A percentile compares a stretch with the other conserved stretches of the same genome.
Conservation (phyloP, 169 alveolate genomes). For the Perkinsus marinus region DNA sequence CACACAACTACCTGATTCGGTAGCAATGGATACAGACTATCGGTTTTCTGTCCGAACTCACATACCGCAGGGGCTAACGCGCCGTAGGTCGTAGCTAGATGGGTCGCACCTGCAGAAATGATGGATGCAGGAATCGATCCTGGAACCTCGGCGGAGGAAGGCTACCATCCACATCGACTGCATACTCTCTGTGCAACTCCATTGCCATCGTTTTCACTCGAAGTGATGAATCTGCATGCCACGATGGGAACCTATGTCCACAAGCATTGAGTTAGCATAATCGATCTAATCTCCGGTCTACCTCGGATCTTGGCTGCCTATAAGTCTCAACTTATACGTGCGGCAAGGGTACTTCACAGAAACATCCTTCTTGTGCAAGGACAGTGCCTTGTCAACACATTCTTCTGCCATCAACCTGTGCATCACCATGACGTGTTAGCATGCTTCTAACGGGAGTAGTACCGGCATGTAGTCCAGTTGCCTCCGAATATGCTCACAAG, state of each 20-base stretch:
- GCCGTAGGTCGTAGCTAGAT: not conserved
- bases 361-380: constrained; percentile 16
- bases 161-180: not conserved
- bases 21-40: not conserved
- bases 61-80: not conserved
- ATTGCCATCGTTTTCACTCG: not conserved
- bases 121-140: not conserved
- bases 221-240: not conserved
- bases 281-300: not conserved
- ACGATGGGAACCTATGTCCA: not conserved
- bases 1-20: not conserved
- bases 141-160: not conserved
- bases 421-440: not conserved
- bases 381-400: constrained; percentile 36
- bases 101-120: not conserved
- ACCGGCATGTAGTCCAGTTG: constrained; percentile 83
- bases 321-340: not conserved
- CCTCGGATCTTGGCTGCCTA: not conserved
- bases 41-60: not conserved
- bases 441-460: constrained; percentile 4
- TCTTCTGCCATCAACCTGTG: constrained; percentile 80
- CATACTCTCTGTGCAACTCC: not conserved
- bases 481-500: constrained; percentile 85
- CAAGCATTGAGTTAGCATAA: not conserved
- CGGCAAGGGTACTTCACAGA: constrained; percentile 19